phyloP scores from a whole-genome alignment of 306 rosid species.

The Biancaea sappan region DNA sequence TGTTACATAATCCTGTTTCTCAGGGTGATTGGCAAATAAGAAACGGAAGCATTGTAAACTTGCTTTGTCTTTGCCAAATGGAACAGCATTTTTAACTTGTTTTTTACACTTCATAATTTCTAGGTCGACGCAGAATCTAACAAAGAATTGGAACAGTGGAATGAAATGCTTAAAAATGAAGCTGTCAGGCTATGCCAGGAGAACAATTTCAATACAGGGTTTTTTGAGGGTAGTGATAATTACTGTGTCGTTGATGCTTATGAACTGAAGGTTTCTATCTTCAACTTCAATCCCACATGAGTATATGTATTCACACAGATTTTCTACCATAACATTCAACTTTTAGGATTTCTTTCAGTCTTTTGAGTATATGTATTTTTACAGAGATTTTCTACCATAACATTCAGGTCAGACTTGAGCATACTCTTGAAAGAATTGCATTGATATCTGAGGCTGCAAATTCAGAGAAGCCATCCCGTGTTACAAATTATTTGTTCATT shows the following conservation, averaged over 20 bases:
- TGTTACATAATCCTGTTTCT: slow-evolving; percentile 13
- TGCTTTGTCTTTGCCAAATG: slow-evolving; percentile 5
- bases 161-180: slow-evolving; percentile 91
- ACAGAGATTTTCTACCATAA: slow-evolving; percentile 27
- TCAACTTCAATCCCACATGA: slow-evolving; percentile 11
- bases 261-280: slow-evolving; percentile 74
- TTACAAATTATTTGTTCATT: slow-evolving; percentile 70
- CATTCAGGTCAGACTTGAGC: slow-evolving; percentile 92
- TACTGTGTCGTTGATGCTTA: slow-evolving; percentile 84
- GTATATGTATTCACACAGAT: slow-evolving; percentile 8
- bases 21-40: slow-evolving; percentile 8
- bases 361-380: not conserved
- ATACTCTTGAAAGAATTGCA: slow-evolving; percentile 89
- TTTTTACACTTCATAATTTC: slow-evolving; percentile 30
- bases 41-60: slow-evolving; percentile 1
- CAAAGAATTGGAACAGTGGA: slow-evolving; percentile 96
- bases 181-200: slow-evolving; percentile 87
- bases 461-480: slow-evolving; percentile 83
- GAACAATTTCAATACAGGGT: slow-evolving; percentile 88
- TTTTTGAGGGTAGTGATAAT: slow-evolving; percentile 91
- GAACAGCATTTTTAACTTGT: not conserved
- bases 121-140: slow-evolving; percentile 88
- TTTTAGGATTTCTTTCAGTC: not conserved
- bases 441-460: slow-evolving; percentile 93
- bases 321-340: slow-evolving; percentile 44